Base-by-base conservation (phyloP, 75 land plant genomes). In the Cryptomeria japonica region DNA sequence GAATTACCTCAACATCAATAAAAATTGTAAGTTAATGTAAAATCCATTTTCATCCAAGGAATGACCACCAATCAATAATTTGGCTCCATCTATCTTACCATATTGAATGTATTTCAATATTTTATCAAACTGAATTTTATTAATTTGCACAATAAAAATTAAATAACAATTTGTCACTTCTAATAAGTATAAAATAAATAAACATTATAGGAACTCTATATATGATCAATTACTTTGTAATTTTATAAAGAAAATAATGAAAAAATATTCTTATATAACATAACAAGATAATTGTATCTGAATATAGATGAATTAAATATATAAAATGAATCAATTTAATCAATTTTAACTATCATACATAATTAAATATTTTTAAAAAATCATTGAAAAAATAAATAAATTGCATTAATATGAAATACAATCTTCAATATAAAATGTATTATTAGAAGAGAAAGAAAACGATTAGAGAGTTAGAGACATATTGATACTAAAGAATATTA, bases 41-140 rank as follows among this genome's bases (percentile, higher is more conserved):
- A 42, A 82, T 44, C 84, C 47, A 6, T 82, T 98, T 92, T 88
- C 79, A 31, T 93, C 95, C 32, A 86, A 53, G 18, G 89, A 88
- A 49, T 88, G 91, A 10, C 99, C 99, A 61, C 99, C 99, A 25
- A 94, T 89, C 25, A 98, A 47, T 42, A 98, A 87, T 2, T 89
- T 94, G 13, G 98, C 99, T 58, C 99, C 97, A 87, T 95, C 95
- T 79, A 42, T 22, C 47, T 41, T 82, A 2, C 47, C 49, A 22
- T 41, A 82, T 41, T 44, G n/a, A 44, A 82, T 85, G 79, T 49
- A 94, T 92, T 1, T 98, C 98, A 96, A 87, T 25, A 98, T 88
- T 85, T 87, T 96, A 14, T 95, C 94, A 85, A 93, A 95, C 86
- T 98, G 98, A 36, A 47, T 55, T 88, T 95, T 94, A 79, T 93